Conservation (phyloP, 169 alveolate genomes). For the Theileria annulata region DNA sequence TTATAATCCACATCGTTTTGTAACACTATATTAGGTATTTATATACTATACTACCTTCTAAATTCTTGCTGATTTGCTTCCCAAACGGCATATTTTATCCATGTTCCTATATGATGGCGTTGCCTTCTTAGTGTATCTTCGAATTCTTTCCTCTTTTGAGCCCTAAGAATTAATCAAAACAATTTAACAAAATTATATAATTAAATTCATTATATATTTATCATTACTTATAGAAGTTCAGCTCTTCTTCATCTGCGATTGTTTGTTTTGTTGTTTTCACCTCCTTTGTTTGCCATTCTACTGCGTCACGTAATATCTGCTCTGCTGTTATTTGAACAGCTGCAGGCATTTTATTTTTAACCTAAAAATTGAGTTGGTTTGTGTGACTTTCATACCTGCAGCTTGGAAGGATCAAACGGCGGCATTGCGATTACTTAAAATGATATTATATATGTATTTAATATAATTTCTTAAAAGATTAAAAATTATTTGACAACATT, state of each 20-base stretch:
- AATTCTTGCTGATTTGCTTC: constrained; percentile 95
- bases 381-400: constrained; percentile 46
- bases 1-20: not conserved
- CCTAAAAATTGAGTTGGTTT: constrained; percentile 63
- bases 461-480: not conserved
- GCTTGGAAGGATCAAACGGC: constrained; percentile 65
- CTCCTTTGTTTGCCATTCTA: constrained; percentile 88
- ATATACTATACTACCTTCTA: constrained; percentile 63
- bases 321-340: constrained; percentile 98
- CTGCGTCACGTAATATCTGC: constrained; percentile 95
- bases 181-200: not conserved
- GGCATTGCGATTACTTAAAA: constrained; percentile 30
- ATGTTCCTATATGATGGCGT: constrained; percentile 93
- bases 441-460: not conserved
- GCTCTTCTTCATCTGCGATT: constrained; percentile 92
- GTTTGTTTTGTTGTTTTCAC: constrained; percentile 78
- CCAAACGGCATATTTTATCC: constrained; percentile 97
- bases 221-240: constrained; percentile 88
- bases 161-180: constrained; percentile 40
- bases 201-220: not conserved
- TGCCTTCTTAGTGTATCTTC: constrained; percentile 94
- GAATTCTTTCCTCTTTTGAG: constrained; percentile 92
- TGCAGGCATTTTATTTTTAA: constrained; percentile 95
- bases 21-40: not conserved
- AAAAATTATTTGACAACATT: constrained; percentile 28